Evolutionary conservation across 805 yeast genomes (phyloP), one percentile per base, ranked within the genome.

Genomic region (Pichia pseudocactophila): DNA sequence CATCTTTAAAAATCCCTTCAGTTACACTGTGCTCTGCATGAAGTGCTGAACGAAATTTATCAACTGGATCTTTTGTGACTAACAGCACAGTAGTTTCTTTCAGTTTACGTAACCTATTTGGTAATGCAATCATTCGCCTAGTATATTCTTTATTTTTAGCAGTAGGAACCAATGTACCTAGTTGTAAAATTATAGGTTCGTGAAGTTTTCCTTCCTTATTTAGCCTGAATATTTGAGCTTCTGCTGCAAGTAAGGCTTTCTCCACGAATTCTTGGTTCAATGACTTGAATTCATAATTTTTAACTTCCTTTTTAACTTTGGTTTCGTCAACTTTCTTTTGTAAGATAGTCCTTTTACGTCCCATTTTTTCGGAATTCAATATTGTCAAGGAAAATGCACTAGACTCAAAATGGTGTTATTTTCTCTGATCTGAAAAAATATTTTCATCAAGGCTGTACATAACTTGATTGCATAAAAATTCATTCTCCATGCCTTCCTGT

Each of bases 41-140:
- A 5, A 83, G 56, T 4, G 70, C 66, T 10, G 65, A 66, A 30
- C 78, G 65, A 52, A 76, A 83, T 7, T 69, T 66, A 4, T 73
- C 65, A 5, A 80, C 73, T 1, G 90, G 89, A 54, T 85, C 92
- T 49, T 81, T 83, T 8, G 90, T 81, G 12, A 86, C 69, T 16
- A 86, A 64, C 4, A 83, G 56, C 5, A 82, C 70, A 18, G 76
- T 64, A 39, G 71, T 64, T 17, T 72, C 71, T 17, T 70, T 69
- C 2, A 75, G 56, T 43, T 66, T 68, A 40, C 70, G 71, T 43
- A 82, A 57, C 48, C 73, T 70, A 49, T 71, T 64, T 0, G 74
- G 68, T 11, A 82, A 49, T 3, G 86, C 83, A 19, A 80, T 65
- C 38, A 80, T 71, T 34, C 84, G 62, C 3, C 84, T 82, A 1